phyloP scores from a whole-genome alignment of 768 basidiomycete species.

The Glaciozyma antarctica region DNA sequence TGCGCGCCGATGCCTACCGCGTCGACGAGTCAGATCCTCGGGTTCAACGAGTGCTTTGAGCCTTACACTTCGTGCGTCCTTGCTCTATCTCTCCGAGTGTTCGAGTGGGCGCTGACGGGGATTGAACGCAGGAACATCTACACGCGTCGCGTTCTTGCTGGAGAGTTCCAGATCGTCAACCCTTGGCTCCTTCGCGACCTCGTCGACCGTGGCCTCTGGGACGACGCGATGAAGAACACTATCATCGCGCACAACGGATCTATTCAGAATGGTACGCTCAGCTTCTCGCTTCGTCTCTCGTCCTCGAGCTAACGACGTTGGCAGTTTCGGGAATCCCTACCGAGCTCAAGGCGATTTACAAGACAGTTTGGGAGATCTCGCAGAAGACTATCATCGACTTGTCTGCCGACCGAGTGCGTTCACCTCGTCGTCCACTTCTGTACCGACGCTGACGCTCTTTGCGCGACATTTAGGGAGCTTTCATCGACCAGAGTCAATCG shows the following conservation, averaged over 20 bases:
- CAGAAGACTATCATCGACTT: slow-evolving; percentile 98
- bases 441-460: background rate
- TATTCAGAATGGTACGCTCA: slow-evolving; percentile 36
- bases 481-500: slow-evolving; percentile 91
- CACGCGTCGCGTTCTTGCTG: slow-evolving; percentile 95
- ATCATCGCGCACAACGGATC: slow-evolving; percentile 87
- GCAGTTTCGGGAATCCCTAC: slow-evolving; percentile 78
- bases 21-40: slow-evolving; percentile 94
- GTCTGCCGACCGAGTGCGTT: slow-evolving; percentile 72
- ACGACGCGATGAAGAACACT: slow-evolving; percentile 98
- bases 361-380: slow-evolving; percentile 99
- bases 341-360: slow-evolving; percentile 94
- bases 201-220: slow-evolving; percentile 88
- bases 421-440: background rate
- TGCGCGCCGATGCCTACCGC: slow-evolving; percentile 99
- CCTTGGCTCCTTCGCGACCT: slow-evolving; percentile 98
- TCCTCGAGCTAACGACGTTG: slow-evolving; percentile 43
- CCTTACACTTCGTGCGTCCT: slow-evolving; percentile 78
- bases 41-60: slow-evolving; percentile 98
- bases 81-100: background rate
- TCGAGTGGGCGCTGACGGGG: background rate
- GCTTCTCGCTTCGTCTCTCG: background rate
- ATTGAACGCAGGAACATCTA: slow-evolving; percentile 75
- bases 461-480: slow-evolving; percentile 52
- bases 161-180: slow-evolving; percentile 98